These are phyloP conservation scores for Lasiodiplodia sp. DNA, from an alignment of 2,329 filamentous ascomycete species.

Conservation along the genomic window DNA sequence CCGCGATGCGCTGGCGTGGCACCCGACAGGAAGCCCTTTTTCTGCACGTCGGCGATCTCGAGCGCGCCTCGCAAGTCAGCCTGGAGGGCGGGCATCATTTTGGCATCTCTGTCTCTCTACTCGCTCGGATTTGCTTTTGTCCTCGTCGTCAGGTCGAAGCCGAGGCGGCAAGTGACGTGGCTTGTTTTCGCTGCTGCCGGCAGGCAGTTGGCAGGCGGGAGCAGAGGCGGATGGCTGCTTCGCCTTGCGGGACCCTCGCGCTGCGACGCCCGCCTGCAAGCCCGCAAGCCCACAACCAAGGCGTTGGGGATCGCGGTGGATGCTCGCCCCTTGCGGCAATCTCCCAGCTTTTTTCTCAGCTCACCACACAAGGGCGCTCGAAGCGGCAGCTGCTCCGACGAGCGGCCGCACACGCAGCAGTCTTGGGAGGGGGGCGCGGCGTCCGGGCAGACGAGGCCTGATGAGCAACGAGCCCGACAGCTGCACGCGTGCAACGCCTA, in stretches of 20 bases:
- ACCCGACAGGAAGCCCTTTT: slow-evolving; percentile 8
- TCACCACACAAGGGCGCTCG: slow-evolving; percentile 18
- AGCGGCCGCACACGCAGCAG: background rate
- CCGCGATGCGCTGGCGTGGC: slow-evolving; percentile 22
- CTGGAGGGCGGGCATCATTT: slow-evolving; percentile 4
- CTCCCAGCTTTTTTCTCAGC: background rate
- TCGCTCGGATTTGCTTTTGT: slow-evolving; percentile 9
- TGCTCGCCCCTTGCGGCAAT: slow-evolving; percentile 23
- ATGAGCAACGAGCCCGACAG: background rate
- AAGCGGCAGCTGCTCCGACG: slow-evolving; percentile 19
- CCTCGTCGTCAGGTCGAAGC: background rate
- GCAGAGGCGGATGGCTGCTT: slow-evolving; percentile 6
- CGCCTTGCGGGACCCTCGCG: slow-evolving; percentile 5
- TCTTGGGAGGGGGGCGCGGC: background rate
- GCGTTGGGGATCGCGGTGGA: slow-evolving; percentile 9
- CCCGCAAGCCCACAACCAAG: slow-evolving; percentile 15
- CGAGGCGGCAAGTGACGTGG: slow-evolving; percentile 7
- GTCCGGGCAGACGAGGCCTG: background rate
- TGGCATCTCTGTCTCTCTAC: background rate
- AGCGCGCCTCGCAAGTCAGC: slow-evolving; percentile 16
- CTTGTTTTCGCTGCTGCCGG: background rate
- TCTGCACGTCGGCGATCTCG: slow-evolving; percentile 20
- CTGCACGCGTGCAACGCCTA: background rate
- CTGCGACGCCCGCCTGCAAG: slow-evolving; percentile 10
- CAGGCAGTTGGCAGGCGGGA: background rate